phyloP scores from a whole-genome alignment of 2,329 filamentous ascomycete species.

The Cyphellophora europaea region DNA sequence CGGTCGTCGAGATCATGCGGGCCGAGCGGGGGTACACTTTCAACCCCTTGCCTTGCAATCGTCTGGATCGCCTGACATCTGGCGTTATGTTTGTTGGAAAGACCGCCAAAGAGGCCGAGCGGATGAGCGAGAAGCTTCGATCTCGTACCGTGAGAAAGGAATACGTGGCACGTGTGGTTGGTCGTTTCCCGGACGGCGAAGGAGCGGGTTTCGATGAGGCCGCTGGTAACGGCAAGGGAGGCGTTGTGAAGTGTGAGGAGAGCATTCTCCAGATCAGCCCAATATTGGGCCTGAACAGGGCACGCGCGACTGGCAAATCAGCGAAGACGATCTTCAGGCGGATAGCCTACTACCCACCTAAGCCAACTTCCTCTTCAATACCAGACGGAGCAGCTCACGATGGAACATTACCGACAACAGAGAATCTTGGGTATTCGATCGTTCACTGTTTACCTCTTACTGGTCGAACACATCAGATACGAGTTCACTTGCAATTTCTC shows the following conservation, averaged over 20 bases:
- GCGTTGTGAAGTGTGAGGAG: slow-evolving; percentile 84
- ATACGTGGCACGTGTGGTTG: slow-evolving; percentile 84
- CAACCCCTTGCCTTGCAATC: slow-evolving; percentile 68
- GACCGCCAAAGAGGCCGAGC: slow-evolving; percentile 67
- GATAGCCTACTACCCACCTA: slow-evolving; percentile 76
- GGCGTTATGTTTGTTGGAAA: slow-evolving; percentile 99
- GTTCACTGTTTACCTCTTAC: slow-evolving; percentile 90
- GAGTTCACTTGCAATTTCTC: slow-evolving; percentile 88
- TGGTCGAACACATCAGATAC: slow-evolving; percentile 86
- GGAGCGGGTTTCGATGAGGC: slow-evolving; percentile 14
- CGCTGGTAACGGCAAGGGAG: slow-evolving; percentile 8
- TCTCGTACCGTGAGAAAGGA: slow-evolving; percentile 83
- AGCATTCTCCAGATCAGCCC: slow-evolving; percentile 91
- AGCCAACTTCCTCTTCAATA: background rate
- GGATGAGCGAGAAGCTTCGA: slow-evolving; percentile 66
- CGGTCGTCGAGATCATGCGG: slow-evolving; percentile 85
- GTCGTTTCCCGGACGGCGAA: slow-evolving; percentile 70
- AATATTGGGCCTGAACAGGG: slow-evolving; percentile 85
- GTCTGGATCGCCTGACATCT: slow-evolving; percentile 87
- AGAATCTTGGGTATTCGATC: slow-evolving; percentile 73
- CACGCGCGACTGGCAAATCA: slow-evolving; percentile 85
- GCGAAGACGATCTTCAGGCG: slow-evolving; percentile 87
- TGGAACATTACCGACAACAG: slow-evolving; percentile 24
- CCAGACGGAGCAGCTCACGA: background rate
- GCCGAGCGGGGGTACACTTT: slow-evolving; percentile 55